These are phyloP conservation scores for Aspergillus aculeatinus DNA, from an alignment of 2,329 filamentous ascomycete species.

Conservation along the genomic window DNA sequence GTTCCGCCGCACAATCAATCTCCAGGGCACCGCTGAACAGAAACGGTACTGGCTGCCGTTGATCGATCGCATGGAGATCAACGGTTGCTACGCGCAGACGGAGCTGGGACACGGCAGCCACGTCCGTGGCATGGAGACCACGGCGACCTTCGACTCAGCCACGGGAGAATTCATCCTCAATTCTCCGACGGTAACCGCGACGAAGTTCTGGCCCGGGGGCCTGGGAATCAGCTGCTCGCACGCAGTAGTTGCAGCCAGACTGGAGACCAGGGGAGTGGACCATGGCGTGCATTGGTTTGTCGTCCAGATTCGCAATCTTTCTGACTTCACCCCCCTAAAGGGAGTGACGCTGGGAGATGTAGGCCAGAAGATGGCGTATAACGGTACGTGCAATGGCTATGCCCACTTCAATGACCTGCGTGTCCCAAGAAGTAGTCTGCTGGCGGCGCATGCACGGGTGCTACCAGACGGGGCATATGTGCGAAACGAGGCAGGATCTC, in stretches of 20 bases:
- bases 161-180: conserved; percentile 51
- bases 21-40: conserved; percentile 51
- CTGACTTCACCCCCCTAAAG: conserved; percentile 37
- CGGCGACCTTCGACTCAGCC: conserved; percentile 48
- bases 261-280: conserved; percentile 39
- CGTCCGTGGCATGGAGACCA: conserved; percentile 51
- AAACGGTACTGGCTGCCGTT: conserved; percentile 51
- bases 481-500: conserved; percentile 28
- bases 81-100: conserved; percentile 54
- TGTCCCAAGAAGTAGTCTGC: conserved; percentile 53
- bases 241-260: conserved; percentile 55
- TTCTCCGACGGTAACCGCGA: conserved; percentile 53
- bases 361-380: conserved; percentile 56
- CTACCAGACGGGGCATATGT: too few relatives aligned
- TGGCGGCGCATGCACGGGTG: conserved; percentile 48
- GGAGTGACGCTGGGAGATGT: conserved; percentile 56
- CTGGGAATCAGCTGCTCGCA: conserved; percentile 57
- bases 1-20: conserved; percentile 53
- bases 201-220: conserved; percentile 57
- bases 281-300: conserved; percentile 55
- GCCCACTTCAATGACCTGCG: conserved; percentile 52
- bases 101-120: conserved; percentile 56
- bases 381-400: conserved; percentile 55
- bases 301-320: conserved; percentile 46
- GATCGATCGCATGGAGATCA: conserved; percentile 51